Base-by-base conservation (phyloP, 768 basidiomycete genomes). In the Tricholoma hemisulphureum region DNA sequence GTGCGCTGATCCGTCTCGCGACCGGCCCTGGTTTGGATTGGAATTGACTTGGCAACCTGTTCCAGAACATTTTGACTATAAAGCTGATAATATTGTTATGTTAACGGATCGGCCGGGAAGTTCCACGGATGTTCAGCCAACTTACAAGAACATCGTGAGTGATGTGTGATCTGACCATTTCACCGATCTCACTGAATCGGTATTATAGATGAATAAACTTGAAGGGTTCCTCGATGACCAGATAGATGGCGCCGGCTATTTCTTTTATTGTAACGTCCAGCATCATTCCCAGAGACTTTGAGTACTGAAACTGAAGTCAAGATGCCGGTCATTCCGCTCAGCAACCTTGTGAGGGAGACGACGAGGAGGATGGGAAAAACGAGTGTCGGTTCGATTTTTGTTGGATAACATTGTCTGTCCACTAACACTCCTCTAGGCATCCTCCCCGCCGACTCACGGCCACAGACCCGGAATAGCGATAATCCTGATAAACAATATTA, bases 101-200 rank as follows among this genome's bases (percentile, higher is more conserved):
- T 24, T 55, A 8, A 43, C 54, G 3, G 41, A 55, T 45, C 21
- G 18, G 7, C 16, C 3, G 39, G 45, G 29, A 14, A 18, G 16
- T 16, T 9, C 39, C 4, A 43, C 31, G 13, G 39, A 46, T 1
- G 21, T 31, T 23, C 39, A 29, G 31, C 54, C 54, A 39, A 55
- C 54, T 1, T 32, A 46, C 18, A 31, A 16, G 7, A 55, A 55
- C n/a, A 55, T 55, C n/a, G 54, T 55, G 28, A 18, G 39, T 55
- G 2, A 34, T 32, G 14, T 23, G 11, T 29, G 16, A 2, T 21
- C 8, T 23, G n/a, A n/a, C 6, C 4, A 24, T 43, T 23, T 6
- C 14, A 3, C 4, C 6, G 26, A 4, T 3, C 9, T 24, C n/a
- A 32, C 16, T 20, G 3, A 6, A 31, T 45, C 7, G 7, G 3